Conservation (phyloP, 2,329 filamentous ascomycete species). For the Aureobasidium melanogenum region DNA sequence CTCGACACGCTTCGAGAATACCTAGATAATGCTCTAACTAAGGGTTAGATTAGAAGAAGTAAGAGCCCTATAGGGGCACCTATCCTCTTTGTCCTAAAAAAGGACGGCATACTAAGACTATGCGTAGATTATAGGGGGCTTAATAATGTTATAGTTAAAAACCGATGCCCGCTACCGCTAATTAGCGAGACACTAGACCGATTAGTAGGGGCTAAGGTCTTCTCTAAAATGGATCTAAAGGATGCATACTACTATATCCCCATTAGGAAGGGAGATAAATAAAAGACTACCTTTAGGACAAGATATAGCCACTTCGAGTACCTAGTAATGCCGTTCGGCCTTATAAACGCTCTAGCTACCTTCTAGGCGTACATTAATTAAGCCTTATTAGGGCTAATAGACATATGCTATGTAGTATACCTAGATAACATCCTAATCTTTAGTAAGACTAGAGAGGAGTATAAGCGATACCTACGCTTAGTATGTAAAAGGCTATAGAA, state of each 20-base stretch:
- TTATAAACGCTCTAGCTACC: constrained; percentile 16
- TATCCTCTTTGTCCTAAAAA: constrained; percentile 18
- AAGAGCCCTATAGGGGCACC: neutral
- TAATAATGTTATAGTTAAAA: constrained; percentile 26
- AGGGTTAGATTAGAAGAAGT: neutral
- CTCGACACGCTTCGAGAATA: no score
- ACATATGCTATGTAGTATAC: constrained; percentile 20
- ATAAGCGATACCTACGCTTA: neutral
- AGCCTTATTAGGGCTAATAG: constrained; percentile 13
- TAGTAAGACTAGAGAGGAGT: neutral
- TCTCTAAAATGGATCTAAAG: constrained; percentile 21
- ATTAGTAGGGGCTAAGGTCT: constrained; percentile 11
- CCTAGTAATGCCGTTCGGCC: constrained; percentile 21
- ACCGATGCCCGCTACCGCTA: constrained; percentile 20
- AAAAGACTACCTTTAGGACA: constrained; percentile 18
- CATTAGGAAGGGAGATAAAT: constrained; percentile 19
- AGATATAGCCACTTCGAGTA: constrained; percentile 20
- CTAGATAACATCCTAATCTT: constrained; percentile 28
- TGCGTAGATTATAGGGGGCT: constrained; percentile 25
- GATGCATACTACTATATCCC: constrained; percentile 20
- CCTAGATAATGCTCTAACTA: no score
- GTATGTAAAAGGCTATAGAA: neutral
- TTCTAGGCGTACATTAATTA: constrained; percentile 25
- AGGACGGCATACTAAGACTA: constrained; percentile 16
- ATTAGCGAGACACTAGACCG: constrained; percentile 21